phyloP scores from a whole-genome alignment of 352 stramenopile species.

The Globisporangium canariense region DNA sequence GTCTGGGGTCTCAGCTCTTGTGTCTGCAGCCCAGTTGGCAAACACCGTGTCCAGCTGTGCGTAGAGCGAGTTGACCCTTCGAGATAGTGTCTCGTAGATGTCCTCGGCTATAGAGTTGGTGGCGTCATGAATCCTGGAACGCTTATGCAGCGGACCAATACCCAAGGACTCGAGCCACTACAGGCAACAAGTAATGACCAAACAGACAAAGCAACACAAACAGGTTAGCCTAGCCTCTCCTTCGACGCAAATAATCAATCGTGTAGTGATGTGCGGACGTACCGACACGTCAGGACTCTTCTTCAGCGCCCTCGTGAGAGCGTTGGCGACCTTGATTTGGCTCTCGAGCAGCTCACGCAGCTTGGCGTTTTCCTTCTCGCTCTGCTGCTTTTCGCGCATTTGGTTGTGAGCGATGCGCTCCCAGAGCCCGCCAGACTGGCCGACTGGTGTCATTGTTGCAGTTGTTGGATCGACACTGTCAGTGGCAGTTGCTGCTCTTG shows the following conservation, averaged over 20 bases:
- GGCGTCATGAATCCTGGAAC: neutral
- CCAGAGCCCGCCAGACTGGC: slow-evolving; percentile 18
- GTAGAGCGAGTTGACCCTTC: slow-evolving; percentile 16
- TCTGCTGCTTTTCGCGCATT: slow-evolving; percentile 27
- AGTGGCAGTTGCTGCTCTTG: neutral
- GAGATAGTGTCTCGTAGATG: slow-evolving; percentile 9
- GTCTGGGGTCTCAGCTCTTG: slow-evolving; percentile 14
- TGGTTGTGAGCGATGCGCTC: slow-evolving; percentile 35
- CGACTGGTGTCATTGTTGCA: neutral
- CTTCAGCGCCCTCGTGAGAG: slow-evolving; percentile 26
- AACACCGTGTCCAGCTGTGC: slow-evolving; percentile 17
- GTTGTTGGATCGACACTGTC: neutral
- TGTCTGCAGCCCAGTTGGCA: slow-evolving; percentile 11
- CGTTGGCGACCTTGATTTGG: slow-evolving; percentile 27
- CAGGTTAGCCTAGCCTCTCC: neutral
- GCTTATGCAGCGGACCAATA: neutral
- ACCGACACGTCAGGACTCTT: slow-evolving; percentile 20
- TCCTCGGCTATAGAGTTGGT: neutral
- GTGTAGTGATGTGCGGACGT: neutral
- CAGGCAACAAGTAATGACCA: too few species aligned
- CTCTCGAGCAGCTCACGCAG: slow-evolving; percentile 23
- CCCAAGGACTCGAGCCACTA: neutral
- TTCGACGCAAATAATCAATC: too few species aligned
- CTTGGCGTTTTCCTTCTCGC: slow-evolving; percentile 35
- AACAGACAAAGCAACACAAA: too few species aligned